Percentiles rank a stretch among this genome's conserved stretches.
Evolutionary conservation across 441 rosid genomes (phyloP).

Genomic region (Melianthus villosus): DNA sequence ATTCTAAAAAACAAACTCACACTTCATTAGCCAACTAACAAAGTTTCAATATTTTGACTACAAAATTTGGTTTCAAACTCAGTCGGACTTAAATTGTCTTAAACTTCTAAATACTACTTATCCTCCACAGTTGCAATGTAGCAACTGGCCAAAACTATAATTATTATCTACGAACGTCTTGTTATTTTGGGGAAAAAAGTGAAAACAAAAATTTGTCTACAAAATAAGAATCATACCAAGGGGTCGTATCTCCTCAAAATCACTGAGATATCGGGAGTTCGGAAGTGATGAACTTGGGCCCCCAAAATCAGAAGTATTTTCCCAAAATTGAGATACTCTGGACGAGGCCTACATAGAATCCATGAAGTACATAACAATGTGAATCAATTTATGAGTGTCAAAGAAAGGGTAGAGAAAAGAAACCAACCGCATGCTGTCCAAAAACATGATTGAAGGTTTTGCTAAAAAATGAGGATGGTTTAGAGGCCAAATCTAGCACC

Average conservation of each 20-base stretch:
- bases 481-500: slow-evolving; percentile 53
- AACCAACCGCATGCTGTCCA: slow-evolving; percentile 43
- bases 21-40: too few relatives aligned
- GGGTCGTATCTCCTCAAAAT: slow-evolving; percentile 85
- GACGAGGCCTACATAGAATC: slow-evolving; percentile 49
- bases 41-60: too few relatives aligned
- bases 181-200: not conserved
- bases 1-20: too few relatives aligned
- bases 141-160: not conserved
- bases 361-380: slow-evolving; percentile 8
- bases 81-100: too few relatives aligned
- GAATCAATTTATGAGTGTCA: slow-evolving; percentile 11
- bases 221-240: slow-evolving; percentile 44
- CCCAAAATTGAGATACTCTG: slow-evolving; percentile 77
- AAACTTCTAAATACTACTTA: too few relatives aligned
- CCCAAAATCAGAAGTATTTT: slow-evolving; percentile 42
- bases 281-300: slow-evolving; percentile 34
- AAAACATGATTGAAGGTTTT: slow-evolving; percentile 65
- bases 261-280: slow-evolving; percentile 81
- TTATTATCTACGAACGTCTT: too few relatives aligned
- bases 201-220: slow-evolving; percentile 1
- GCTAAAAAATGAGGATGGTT: slow-evolving; percentile 48
- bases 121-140: too few relatives aligned
- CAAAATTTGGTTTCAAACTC: too few relatives aligned
- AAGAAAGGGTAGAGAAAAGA: slow-evolving; percentile 6